Base-by-base conservation (phyloP, 169 alveolate genomes). In the Plasmodium malariae region DNA sequence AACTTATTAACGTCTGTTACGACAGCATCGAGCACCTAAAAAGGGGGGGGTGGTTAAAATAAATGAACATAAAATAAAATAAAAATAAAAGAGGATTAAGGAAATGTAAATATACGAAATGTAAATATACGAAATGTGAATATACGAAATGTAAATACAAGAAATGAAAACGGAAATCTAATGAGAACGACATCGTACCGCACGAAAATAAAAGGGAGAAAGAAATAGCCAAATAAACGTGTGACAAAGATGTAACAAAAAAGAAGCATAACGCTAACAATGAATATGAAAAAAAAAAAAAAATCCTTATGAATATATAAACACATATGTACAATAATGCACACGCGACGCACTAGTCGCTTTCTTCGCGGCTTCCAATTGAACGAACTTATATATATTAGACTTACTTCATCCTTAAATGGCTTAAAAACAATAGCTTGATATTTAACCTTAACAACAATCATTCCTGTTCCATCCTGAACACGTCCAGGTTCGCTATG, bases 381-480 rank as follows among this genome's bases (percentile, higher is more conserved):
- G 4, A 9, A 40, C 4, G 4, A 5, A 40, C 9, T 40, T 5
- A n/a, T 54, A n/a, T 6, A 7, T 54, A 2, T 34, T 14, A 24
- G 24, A 32, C 88, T 17, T 67, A 96, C 98, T 96, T 96, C 98
- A 63, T 96, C 98, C 62, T 96, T 96, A 55, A 95, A 94, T 5
- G 98, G 98, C 72, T 96, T 95, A 85, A 95, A 96, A 19, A 95
- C 98, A 36, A 96, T 96, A 34, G 98, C 98, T 69, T 96, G 98
- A 87, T 96, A 96, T 78, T 96, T 95, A 26, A 95, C 98, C 57
- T 95, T 95, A 48, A 96, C 98, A 17, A 96, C 96, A 57, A 96
- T 96, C 95, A 96, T 93, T 5, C 98, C 98, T 1, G 98, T 96
- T 21, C 98, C 97, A 60, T 96, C 98, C 85, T 96, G 98, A 19